Evolutionary conservation across 2,329 filamentous ascomycete genomes (phyloP).

Genomic region (Leptographium lundbergii): DNA sequence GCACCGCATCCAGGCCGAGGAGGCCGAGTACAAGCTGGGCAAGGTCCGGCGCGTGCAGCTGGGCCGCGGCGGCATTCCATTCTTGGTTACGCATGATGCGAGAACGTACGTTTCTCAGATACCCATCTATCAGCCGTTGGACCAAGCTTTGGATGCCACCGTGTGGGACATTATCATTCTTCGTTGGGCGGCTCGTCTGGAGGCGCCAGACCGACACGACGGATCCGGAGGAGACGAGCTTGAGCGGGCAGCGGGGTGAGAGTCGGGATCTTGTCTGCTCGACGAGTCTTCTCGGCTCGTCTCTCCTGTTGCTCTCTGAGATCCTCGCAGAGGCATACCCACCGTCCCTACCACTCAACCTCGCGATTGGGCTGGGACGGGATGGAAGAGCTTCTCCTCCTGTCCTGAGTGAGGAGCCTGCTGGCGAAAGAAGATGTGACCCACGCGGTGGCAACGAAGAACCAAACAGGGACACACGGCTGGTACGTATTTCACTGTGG

Average conservation of each 20-base stretch:
- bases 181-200: neutral
- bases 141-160: conserved; percentile 80
- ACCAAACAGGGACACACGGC: conserved; percentile 10
- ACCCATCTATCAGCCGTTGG: conserved; percentile 99
- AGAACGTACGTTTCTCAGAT: conserved; percentile 89
- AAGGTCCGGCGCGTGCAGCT: conserved; percentile 99
- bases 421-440: neutral
- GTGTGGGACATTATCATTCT: neutral
- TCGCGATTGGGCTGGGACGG: neutral
- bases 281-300: neutral
- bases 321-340: neutral
- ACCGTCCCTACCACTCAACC: neutral
- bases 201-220: neutral
- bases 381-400: neutral
- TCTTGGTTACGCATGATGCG: conserved; percentile 99
- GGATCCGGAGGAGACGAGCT: neutral
- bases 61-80: conserved; percentile 99
- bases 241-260: neutral
- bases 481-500: conserved; percentile 9
- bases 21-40: conserved; percentile 99
- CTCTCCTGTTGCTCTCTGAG: neutral
- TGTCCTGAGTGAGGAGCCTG: neutral
- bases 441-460: neutral
- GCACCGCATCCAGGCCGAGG: conserved; percentile 96
- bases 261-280: conserved; percentile 1